Percentiles rank a stretch among this genome's conserved stretches.
Evolutionary conservation across 257 asterid species (phyloP).

Genomic region (Ehretia macrophylla): DNA sequence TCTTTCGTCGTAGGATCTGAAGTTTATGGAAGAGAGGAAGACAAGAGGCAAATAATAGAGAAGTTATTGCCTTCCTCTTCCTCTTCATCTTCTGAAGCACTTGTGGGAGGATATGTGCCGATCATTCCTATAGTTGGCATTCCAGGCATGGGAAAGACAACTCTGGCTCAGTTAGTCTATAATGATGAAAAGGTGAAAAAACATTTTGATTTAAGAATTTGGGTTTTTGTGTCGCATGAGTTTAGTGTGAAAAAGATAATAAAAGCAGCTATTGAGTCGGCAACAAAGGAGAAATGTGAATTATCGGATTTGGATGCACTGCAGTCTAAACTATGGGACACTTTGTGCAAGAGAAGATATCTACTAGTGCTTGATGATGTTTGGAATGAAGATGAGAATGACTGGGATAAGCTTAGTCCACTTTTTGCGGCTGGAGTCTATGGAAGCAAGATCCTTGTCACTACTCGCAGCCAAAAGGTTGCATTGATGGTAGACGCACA

Average conservation of each 20-base stretch:
- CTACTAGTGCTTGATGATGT: slow-evolving; percentile 20
- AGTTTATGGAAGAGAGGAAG: slow-evolving; percentile 25
- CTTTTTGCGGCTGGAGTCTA: slow-evolving; percentile 12
- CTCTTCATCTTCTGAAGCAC: neutral
- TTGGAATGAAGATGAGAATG: slow-evolving; percentile 24
- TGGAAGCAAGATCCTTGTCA: slow-evolving; percentile 25
- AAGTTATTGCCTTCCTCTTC: slow-evolving; percentile 1
- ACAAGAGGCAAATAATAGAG: slow-evolving; percentile 20
- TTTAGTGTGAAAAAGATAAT: slow-evolving; percentile 16
- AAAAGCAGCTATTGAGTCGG: slow-evolving; percentile 6
- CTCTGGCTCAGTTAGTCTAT: slow-evolving; percentile 24
- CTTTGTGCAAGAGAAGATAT: slow-evolving; percentile 12
- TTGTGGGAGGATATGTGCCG: neutral
- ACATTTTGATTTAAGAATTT: slow-evolving; percentile 12
- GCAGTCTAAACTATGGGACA: slow-evolving; percentile 9
- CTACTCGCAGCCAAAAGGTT: slow-evolving; percentile 18
- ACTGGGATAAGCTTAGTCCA: slow-evolving; percentile 16
- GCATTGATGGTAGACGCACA: slow-evolving; percentile 12
- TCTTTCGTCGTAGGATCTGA: slow-evolving; percentile 22
- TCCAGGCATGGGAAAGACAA: slow-evolving; percentile 26
- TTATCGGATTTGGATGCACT: slow-evolving; percentile 16
- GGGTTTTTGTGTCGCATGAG: slow-evolving; percentile 17
- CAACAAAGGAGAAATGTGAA: slow-evolving; percentile 9
- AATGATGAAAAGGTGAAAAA: slow-evolving; percentile 16
- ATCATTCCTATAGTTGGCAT: neutral